phyloP scores from a whole-genome alignment of 2,329 filamentous ascomycete genomes.

The Elsinoe fawcettii region DNA sequence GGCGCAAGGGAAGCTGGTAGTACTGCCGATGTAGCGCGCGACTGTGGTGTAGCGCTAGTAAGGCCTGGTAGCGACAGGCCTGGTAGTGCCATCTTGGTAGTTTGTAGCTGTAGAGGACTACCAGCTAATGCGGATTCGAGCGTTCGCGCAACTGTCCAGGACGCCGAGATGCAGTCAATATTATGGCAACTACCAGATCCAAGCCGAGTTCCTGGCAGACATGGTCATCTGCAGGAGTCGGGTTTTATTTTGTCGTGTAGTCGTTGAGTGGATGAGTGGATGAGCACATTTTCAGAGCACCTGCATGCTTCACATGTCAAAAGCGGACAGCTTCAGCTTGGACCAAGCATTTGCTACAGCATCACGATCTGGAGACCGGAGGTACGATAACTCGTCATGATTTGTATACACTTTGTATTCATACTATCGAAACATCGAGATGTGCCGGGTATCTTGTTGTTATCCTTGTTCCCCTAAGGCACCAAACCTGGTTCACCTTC shows the following conservation, averaged over 20 bases:
- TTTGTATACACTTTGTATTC: not conserved
- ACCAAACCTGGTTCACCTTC: not conserved
- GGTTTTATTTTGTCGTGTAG: too few species aligned
- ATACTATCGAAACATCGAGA: not conserved
- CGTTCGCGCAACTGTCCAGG: too few species aligned
- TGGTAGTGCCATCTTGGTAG: constrained; percentile 33
- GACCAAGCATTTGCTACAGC: too few species aligned
- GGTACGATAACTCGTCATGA: not conserved
- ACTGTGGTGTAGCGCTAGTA: constrained; percentile 18
- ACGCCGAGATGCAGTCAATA: too few species aligned
- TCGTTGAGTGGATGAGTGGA: too few species aligned
- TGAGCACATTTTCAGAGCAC: not conserved
- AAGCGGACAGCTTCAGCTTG: too few species aligned
- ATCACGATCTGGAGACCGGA: not conserved
- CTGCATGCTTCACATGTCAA: not conserved
- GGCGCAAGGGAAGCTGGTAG: constrained; percentile 21
- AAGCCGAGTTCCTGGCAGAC: too few species aligned
- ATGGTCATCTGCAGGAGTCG: too few species aligned
- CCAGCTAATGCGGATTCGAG: not conserved
- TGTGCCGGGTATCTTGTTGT: constrained; percentile 10
- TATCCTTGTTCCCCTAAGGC: not conserved
- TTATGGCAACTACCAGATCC: too few species aligned
- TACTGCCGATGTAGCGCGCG: constrained; percentile 24
- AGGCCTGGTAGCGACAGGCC: constrained; percentile 39
- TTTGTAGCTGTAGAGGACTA: not conserved